Evolutionary conservation across 257 asterid genomes (phyloP).

Genomic region (Gentiana dahurica): DNA sequence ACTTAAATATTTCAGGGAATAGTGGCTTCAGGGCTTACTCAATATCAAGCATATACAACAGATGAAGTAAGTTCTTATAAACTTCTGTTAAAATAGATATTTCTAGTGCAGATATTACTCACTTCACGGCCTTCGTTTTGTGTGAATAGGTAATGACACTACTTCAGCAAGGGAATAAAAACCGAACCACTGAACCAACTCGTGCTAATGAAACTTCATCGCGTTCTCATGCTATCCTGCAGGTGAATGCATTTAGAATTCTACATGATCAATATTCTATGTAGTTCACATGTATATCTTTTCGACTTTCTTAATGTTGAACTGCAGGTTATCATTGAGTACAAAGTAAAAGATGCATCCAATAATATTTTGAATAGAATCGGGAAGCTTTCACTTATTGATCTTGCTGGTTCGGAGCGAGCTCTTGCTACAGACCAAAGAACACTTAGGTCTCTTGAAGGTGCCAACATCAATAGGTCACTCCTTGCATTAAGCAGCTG

Average conservation of each 20-base stretch:
- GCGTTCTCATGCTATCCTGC: conserved; percentile 62
- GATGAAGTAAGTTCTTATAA: conserved; percentile 34
- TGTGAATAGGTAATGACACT: conserved; percentile 45
- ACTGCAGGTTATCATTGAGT: conserved; percentile 38
- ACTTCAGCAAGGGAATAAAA: conserved; percentile 56
- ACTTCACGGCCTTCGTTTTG: neutral
- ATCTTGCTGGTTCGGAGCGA: conserved; percentile 78
- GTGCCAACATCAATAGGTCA: conserved; percentile 55
- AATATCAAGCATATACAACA: conserved; percentile 48
- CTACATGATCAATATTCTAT: neutral
- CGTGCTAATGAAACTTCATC: conserved; percentile 61
- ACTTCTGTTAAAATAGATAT: neutral
- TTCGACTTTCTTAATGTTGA: neutral
- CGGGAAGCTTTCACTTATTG: conserved; percentile 60
- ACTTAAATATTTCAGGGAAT: conserved; percentile 36
- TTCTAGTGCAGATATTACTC: neutral
- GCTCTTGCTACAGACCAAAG: conserved; percentile 64
- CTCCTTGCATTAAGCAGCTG: conserved; percentile 66
- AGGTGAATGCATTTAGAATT: conserved; percentile 21
- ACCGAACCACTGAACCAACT: conserved; percentile 62
- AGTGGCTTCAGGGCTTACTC: conserved; percentile 55
- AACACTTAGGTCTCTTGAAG: conserved; percentile 59
- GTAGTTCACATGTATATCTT: no score
- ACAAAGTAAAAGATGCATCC: conserved; percentile 33
- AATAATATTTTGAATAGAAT: conserved; percentile 28